Evolutionary conservation across 108 stramenopile species (phyloP), one percentile per base, ranked within the genome.

Genomic region (Chaetoceros muelleri): DNA sequence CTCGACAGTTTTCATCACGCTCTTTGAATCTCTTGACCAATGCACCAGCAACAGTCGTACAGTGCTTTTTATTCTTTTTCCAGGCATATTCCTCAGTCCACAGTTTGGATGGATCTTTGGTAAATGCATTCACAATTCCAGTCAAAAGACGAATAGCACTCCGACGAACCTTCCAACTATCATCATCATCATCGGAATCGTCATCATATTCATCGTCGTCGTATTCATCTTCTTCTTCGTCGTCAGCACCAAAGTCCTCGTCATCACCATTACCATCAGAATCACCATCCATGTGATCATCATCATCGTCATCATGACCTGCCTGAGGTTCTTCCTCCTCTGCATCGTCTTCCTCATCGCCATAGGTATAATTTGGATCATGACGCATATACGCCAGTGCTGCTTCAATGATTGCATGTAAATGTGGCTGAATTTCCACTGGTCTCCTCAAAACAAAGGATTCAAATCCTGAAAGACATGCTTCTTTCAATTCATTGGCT

Each of bases 361-460:
- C 95, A 67, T 98, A 98, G 48, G 75, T 74, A 67, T 98, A 98
- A 59, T 98, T 98, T 1, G 97, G 97, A 67, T 98, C 97, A 70
- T 85, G 96, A 52, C 77, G 75, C 92, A 94, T 90, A 71, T 93
- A 96, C 3, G 80, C 79, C 52, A 96, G 65, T 0, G 86, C 72
- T 0, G 85, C 71, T 48, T 78, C 69, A 40, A 94, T 66, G 54
- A 90, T 82, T 29, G 73, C 70, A 40, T 75, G 67, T 70, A 97
- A 62, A 69, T 94, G 90, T 19, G 92, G 82, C 53, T 90, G 69
- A 29, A 96, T 84, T 80, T 97, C 92, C n/a, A 72, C 67, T 3
- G 98, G 94, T 71, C 96, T 97, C 24, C 93, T 76, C 60, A 83
- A 60, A 22, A 97, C 90, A 66, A 99, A 95, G 3, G 84, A 82